Evolutionary conservation across 768 basidiomycete species (phyloP).

Genomic region (Neoboletus subvelutipes): DNA sequence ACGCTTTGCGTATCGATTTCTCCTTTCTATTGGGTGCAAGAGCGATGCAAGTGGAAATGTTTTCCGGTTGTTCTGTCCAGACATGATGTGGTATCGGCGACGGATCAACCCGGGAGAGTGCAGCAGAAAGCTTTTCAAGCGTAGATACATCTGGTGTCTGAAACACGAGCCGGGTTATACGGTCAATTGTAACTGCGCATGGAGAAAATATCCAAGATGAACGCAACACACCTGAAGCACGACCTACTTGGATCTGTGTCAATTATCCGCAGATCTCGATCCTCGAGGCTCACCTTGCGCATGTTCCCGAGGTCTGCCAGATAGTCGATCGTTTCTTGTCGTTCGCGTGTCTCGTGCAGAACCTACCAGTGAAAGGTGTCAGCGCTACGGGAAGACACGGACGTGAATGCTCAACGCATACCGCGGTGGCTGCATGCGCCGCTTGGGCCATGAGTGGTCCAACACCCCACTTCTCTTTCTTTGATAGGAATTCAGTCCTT

Average conservation of each 20-base stretch:
- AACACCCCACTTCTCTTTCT: slow-evolving; percentile 44
- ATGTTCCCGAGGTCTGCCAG: slow-evolving; percentile 39
- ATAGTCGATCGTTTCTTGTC: slow-evolving; percentile 39
- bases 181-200: no score
- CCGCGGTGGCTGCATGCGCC: slow-evolving; percentile 44
- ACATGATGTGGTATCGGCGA: slow-evolving; percentile 33
- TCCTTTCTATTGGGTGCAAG: slow-evolving; percentile 42
- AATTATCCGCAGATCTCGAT: not conserved
- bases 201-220: not conserved
- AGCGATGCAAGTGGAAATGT: slow-evolving; percentile 43
- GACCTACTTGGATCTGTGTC: slow-evolving; percentile 26
- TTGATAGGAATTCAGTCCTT: slow-evolving; percentile 1
- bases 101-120: slow-evolving; percentile 23
- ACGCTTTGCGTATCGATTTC: slow-evolving; percentile 34
- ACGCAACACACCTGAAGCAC: slow-evolving; percentile 38
- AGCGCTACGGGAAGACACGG: not conserved
- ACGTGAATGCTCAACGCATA: slow-evolving; percentile 5
- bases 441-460: slow-evolving; percentile 47
- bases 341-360: slow-evolving; percentile 39
- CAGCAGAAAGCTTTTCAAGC: slow-evolving; percentile 32
- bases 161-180: not conserved
- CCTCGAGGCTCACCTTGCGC: slow-evolving; percentile 36
- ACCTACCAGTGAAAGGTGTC: slow-evolving; percentile 26
- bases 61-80: slow-evolving; percentile 47
- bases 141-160: slow-evolving; percentile 36